Evolutionary conservation across 1,284 basidiomycete genomes (phyloP).

Genomic region (Leccinum subrobustum): DNA sequence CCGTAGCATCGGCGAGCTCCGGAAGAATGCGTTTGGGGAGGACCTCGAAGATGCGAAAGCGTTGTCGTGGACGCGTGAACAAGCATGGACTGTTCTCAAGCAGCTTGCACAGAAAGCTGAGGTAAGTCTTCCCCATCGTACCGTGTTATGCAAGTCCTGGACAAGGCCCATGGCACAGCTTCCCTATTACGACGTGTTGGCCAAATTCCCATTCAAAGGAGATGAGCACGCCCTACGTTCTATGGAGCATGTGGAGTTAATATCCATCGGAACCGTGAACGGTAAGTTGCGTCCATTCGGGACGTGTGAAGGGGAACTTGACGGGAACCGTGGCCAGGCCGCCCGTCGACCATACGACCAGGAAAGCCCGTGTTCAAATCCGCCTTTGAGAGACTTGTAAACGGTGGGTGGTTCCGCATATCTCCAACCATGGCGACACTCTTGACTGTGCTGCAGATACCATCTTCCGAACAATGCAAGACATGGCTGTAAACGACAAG

Average conservation of each 20-base stretch:
- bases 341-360: conserved; percentile 82
- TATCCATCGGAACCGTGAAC: conserved; percentile 75
- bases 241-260: conserved; percentile 90
- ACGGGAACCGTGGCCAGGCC: conserved; percentile 46
- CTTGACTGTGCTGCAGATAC: conserved; percentile 48
- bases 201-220: conserved; percentile 90
- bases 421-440: background rate
- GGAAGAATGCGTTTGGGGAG: conserved; percentile 93
- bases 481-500: conserved; percentile 77
- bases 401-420: conserved; percentile 48
- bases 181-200: conserved; percentile 80
- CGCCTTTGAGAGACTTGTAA: conserved; percentile 80
- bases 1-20: conserved; percentile 78
- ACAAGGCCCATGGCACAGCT: conserved; percentile 43
- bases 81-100: conserved; percentile 87
- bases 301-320: background rate
- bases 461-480: conserved; percentile 81
- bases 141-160: background rate
- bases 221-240: conserved; percentile 79
- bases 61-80: conserved; percentile 82
- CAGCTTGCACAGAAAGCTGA: conserved; percentile 70
- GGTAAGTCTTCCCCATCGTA: conserved; percentile 40
- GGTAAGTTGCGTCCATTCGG: conserved; percentile 42
- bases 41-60: conserved; percentile 83
- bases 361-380: conserved; percentile 89